phyloP scores from a whole-genome alignment of 768 basidiomycete genomes.

The Suillus weaverae region DNA sequence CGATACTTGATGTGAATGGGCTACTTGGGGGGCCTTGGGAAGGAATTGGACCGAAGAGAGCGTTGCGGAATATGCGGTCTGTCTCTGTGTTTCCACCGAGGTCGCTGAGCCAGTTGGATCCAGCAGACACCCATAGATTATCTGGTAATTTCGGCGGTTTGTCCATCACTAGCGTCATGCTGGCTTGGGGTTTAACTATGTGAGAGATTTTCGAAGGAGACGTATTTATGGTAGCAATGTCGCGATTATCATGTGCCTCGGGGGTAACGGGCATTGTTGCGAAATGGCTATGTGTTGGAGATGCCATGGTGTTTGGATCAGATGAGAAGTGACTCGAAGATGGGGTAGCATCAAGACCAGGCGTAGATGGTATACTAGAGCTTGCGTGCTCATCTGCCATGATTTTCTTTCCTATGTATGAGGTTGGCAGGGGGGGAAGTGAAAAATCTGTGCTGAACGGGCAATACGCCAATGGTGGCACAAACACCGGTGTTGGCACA shows the following conservation, averaged over 20 bases:
- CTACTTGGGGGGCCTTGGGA: slow-evolving; percentile 20
- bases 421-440: slow-evolving; percentile 29
- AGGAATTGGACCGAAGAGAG: slow-evolving; percentile 15
- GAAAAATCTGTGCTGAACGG: slow-evolving; percentile 34
- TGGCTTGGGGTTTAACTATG: slow-evolving; percentile 4
- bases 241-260: slow-evolving; percentile 10
- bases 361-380: slow-evolving; percentile 12
- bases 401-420: slow-evolving; percentile 26
- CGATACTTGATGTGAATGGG: slow-evolving; percentile 23
- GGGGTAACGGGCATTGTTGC: slow-evolving; percentile 29
- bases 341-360: slow-evolving; percentile 11
- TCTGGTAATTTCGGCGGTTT: slow-evolving; percentile 1
- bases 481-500: slow-evolving; percentile 20
- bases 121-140: slow-evolving; percentile 19
- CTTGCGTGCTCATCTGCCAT: slow-evolving; percentile 16
- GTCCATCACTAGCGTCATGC: slow-evolving; percentile 9
- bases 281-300: slow-evolving; percentile 30
- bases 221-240: slow-evolving; percentile 13
- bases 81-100: slow-evolving; percentile 33
- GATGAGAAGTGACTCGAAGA: slow-evolving; percentile 1
- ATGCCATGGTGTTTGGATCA: slow-evolving; percentile 15
- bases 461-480: slow-evolving; percentile 35
- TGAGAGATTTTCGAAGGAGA: slow-evolving; percentile 15
- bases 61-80: slow-evolving; percentile 30
- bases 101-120: slow-evolving; percentile 33